Conservation (phyloP, 2,329 filamentous ascomycete species). For the Huntiella savannae region DNA sequence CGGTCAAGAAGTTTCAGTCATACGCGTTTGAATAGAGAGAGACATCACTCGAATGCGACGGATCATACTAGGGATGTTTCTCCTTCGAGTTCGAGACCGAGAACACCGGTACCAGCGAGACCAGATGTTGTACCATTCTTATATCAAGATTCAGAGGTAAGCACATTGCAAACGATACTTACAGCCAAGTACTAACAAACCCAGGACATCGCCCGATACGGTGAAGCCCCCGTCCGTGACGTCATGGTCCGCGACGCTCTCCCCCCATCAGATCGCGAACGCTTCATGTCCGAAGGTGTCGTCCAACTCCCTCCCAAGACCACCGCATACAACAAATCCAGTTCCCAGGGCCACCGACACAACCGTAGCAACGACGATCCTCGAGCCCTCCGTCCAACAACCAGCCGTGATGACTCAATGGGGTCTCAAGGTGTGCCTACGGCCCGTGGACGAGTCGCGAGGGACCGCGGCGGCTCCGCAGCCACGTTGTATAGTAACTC, state of each 20-base stretch:
- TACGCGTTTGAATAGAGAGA: slow-evolving; percentile 41
- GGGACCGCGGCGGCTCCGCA: slow-evolving; percentile 31
- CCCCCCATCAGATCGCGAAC: slow-evolving; percentile 49
- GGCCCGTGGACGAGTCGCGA: slow-evolving; percentile 18
- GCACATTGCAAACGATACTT: slow-evolving; percentile 14
- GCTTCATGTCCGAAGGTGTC: slow-evolving; percentile 35
- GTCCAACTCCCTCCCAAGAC: slow-evolving; percentile 37
- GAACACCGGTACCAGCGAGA: slow-evolving; percentile 59
- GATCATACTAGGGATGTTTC: slow-evolving; percentile 58
- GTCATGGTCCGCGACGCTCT: slow-evolving; percentile 29
- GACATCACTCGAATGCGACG: slow-evolving; percentile 62
- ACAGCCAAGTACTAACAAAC: not conserved
- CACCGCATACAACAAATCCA: slow-evolving; percentile 41
- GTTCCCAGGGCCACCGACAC: slow-evolving; percentile 41
- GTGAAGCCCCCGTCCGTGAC: slow-evolving; percentile 57
- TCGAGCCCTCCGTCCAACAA: slow-evolving; percentile 47
- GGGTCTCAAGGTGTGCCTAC: not conserved
- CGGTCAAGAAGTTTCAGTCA: slow-evolving; percentile 45
- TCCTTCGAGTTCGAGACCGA: slow-evolving; percentile 55
- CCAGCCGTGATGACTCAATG: slow-evolving; percentile 50
- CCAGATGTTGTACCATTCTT: slow-evolving; percentile 96
- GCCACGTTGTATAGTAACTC: slow-evolving; percentile 24
- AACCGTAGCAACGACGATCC: slow-evolving; percentile 51
- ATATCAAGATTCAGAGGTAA: slow-evolving; percentile 68
- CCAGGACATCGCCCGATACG: slow-evolving; percentile 57